phyloP scores from a whole-genome alignment of 495 filamentous ascomycete genomes.

The Penicillium canescens region DNA sequence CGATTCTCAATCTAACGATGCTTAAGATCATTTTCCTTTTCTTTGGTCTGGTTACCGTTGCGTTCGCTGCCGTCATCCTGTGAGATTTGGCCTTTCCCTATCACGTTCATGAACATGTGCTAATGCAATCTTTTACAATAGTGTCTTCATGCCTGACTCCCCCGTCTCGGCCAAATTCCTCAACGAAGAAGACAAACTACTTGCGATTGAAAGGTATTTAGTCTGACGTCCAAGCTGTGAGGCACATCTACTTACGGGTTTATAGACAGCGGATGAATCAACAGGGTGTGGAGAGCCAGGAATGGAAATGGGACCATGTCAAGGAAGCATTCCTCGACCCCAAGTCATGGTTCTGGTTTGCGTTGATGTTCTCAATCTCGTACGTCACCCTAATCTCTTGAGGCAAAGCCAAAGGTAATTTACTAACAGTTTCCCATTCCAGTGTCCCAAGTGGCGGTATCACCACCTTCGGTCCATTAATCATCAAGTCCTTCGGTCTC shows the following conservation, averaged over 20 bases:
- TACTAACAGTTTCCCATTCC: slow-evolving; percentile 19
- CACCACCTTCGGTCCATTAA: slow-evolving; percentile 63
- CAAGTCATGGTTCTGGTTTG: slow-evolving; percentile 70
- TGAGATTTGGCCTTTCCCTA: slow-evolving; percentile 11
- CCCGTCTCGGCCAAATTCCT: slow-evolving; percentile 61
- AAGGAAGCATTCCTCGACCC: slow-evolving; percentile 60
- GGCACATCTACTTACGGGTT: background rate
- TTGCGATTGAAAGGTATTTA: slow-evolving; percentile 56
- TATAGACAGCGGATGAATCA: slow-evolving; percentile 61
- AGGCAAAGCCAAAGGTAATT: slow-evolving; percentile 1
- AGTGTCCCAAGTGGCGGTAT: slow-evolving; percentile 65
- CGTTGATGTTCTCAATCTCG: slow-evolving; percentile 54
- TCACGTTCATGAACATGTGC: background rate
- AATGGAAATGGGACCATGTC: slow-evolving; percentile 65
- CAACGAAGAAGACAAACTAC: slow-evolving; percentile 55
- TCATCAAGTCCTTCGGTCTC: slow-evolving; percentile 62
- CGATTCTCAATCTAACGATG: background rate
- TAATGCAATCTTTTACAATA: slow-evolving; percentile 7
- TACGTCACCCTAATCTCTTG: slow-evolving; percentile 15
- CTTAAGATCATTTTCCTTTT: slow-evolving; percentile 55
- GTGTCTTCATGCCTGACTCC: slow-evolving; percentile 58
- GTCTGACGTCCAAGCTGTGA: no score
- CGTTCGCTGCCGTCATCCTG: slow-evolving; percentile 46
- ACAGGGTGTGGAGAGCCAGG: slow-evolving; percentile 56
- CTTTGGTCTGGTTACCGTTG: slow-evolving; percentile 54